Evolutionary conservation across 352 stramenopile genomes (phyloP).

Genomic region (Phytophthora pini): DNA sequence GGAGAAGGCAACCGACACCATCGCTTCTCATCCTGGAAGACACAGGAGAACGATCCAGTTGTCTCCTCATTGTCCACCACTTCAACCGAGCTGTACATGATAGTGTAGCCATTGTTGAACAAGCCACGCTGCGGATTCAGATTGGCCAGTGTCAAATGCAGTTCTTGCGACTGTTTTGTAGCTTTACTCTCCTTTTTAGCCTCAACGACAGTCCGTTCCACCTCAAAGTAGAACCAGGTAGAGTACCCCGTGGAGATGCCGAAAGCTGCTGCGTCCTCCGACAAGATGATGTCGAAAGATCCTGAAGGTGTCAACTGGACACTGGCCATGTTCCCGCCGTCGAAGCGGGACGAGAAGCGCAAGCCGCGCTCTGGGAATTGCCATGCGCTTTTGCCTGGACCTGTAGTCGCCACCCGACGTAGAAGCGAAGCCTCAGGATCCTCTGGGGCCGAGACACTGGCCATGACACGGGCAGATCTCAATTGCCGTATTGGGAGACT

Average conservation of each 20-base stretch:
- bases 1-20: constrained; percentile 49
- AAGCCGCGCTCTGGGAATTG: constrained; percentile 52
- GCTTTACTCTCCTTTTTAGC: constrained; percentile 1
- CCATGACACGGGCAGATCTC: constrained; percentile 5
- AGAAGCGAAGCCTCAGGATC: constrained; percentile 16
- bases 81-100: constrained; percentile 71
- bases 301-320: constrained; percentile 33
- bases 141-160: constrained; percentile 78
- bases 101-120: constrained; percentile 77
- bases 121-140: constrained; percentile 79
- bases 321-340: constrained; percentile 67
- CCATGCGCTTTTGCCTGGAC: constrained; percentile 40
- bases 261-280: constrained; percentile 47
- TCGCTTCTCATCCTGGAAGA: constrained; percentile 44
- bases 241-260: constrained; percentile 67
- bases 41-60: constrained; percentile 40
- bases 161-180: constrained; percentile 35
- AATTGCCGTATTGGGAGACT: neutral
- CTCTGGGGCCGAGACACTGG: neutral
- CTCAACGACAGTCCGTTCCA: constrained; percentile 41
- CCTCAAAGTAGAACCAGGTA: constrained; percentile 92
- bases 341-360: constrained; percentile 72
- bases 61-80: constrained; percentile 30
- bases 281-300: constrained; percentile 45
- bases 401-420: constrained; percentile 27